Base-by-base conservation (phyloP, 208 protist genomes). In the Leishmania guyanensis region DNA sequence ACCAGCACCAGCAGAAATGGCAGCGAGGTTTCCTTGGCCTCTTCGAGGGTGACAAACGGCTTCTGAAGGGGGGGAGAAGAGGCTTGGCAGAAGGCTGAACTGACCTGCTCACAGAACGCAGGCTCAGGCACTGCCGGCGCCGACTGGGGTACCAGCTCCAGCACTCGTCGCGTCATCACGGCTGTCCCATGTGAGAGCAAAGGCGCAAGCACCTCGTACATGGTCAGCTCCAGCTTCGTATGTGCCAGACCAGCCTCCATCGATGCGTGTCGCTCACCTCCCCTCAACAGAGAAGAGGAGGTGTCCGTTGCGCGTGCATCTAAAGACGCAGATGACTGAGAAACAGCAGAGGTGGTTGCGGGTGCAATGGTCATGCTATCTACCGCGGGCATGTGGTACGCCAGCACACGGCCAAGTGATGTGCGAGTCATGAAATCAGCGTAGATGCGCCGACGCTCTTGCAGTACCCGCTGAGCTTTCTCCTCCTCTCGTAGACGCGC, bases 1-100 rank as follows among this genome's bases (percentile, higher is more conserved):
- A 80, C 73, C 39, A 39, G 29, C 46, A 82, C 66, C 5, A 86
- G 66, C 16, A 86, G 78, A 79, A 86, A 79, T 4, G 82, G 82
- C 20, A 86, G 66, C 29, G 3, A 56, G 9, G 68, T 20, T 51
- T 17, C 70, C 43, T n/a, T 43, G 17, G 39, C 54, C 54, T 77
- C 74, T n/a, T 65, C 56, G 54, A 77, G 74, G 56, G 56, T 65
- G 33, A 56, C 5, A 33, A 65, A 48, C 74, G 56, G 43, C 22
- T 50, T 77, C 56, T 77, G 74, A 36, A 17, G 22, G 39, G 72
- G 5, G 17, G 16, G 29, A 53, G 22, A 36, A 50, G 74, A 50
- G 69, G 43, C 48, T 5, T 9, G 14, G 53, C 20, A 56, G n/a
- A 46, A 17, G 33, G 56, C 3, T 20, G 56, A 29, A 56, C 74